Evolutionary conservation across 2,329 filamentous ascomycete genomes (phyloP).

Genomic region (Penicillium sp.): DNA sequence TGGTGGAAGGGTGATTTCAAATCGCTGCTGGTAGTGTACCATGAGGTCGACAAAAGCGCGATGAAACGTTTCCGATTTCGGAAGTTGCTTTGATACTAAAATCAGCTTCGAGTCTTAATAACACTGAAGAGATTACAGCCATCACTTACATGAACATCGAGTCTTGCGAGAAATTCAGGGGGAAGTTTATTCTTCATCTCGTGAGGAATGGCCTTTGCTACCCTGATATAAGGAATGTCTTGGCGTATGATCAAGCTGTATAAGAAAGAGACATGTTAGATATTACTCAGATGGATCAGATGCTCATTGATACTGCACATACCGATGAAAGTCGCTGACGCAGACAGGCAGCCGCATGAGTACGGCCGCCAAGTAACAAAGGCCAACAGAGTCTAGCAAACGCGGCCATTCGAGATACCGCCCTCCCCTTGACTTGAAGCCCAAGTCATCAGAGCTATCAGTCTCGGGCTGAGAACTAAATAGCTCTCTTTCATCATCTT

Average conservation of each 20-base stretch:
- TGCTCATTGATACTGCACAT: slow-evolving; percentile 18
- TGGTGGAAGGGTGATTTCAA: slow-evolving; percentile 72
- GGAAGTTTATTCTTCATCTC: slow-evolving; percentile 55
- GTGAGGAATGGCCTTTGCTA: slow-evolving; percentile 54
- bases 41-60: slow-evolving; percentile 66
- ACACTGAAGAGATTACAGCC: slow-evolving; percentile 27
- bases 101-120: not conserved
- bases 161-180: slow-evolving; percentile 45
- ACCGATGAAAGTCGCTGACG: slow-evolving; percentile 70
- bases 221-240: slow-evolving; percentile 73
- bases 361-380: slow-evolving; percentile 81
- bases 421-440: slow-evolving; percentile 41
- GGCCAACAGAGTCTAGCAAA: slow-evolving; percentile 73
- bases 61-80: slow-evolving; percentile 66
- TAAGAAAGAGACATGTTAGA: not conserved
- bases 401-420: slow-evolving; percentile 60
- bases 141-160: slow-evolving; percentile 48
- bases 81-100: slow-evolving; percentile 40
- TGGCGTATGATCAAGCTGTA: slow-evolving; percentile 64
- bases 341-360: slow-evolving; percentile 78
- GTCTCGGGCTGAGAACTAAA: slow-evolving; percentile 65
- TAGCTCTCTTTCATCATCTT: slow-evolving; percentile 53
- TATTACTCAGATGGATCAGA: not conserved
- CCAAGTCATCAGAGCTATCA: slow-evolving; percentile 50
- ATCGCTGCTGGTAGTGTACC: slow-evolving; percentile 69